phyloP scores from a whole-genome alignment of 257 asterid genomes.

The Oldenlandia corymbosa region DNA sequence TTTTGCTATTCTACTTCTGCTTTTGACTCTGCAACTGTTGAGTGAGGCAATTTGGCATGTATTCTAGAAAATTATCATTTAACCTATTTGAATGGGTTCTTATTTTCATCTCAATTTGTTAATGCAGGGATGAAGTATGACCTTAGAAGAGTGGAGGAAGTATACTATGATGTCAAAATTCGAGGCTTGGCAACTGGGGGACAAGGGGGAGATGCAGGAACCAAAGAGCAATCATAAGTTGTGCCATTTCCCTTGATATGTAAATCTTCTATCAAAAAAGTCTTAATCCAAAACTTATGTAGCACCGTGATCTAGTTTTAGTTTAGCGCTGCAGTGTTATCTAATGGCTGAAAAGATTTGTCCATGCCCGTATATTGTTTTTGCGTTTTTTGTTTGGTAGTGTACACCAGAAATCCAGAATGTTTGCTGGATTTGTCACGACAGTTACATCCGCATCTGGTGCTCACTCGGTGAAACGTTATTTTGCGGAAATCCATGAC shows the following conservation, averaged over 20 bases:
- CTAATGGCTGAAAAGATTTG: too few relatives aligned
- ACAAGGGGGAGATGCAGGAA: slow-evolving; percentile 32
- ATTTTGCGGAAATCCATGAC: too few relatives aligned
- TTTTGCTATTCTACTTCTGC: neutral
- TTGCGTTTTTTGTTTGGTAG: too few relatives aligned
- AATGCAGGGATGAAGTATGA: slow-evolving; percentile 90
- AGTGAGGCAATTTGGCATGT: neutral
- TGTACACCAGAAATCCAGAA: too few relatives aligned
- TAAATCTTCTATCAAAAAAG: too few relatives aligned
- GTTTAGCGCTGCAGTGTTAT: too few relatives aligned
- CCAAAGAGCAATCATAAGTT: slow-evolving; percentile 24
- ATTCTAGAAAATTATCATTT: neutral
- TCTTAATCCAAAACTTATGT: too few relatives aligned
- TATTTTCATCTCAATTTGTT: neutral
- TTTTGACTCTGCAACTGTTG: neutral
- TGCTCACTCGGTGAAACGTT: too few relatives aligned
- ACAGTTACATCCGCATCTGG: too few relatives aligned
- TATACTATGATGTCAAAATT: slow-evolving; percentile 80
- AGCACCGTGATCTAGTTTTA: too few relatives aligned
- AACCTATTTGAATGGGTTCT: neutral
- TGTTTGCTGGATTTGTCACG: too few relatives aligned
- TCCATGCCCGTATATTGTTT: too few relatives aligned
- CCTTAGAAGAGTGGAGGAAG: slow-evolving; percentile 88
- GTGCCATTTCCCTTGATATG: neutral
- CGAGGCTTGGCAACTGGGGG: slow-evolving; percentile 62